Conservation (phyloP, 176 grass and related monocot genomes). For the Oryza glaberrima region DNA sequence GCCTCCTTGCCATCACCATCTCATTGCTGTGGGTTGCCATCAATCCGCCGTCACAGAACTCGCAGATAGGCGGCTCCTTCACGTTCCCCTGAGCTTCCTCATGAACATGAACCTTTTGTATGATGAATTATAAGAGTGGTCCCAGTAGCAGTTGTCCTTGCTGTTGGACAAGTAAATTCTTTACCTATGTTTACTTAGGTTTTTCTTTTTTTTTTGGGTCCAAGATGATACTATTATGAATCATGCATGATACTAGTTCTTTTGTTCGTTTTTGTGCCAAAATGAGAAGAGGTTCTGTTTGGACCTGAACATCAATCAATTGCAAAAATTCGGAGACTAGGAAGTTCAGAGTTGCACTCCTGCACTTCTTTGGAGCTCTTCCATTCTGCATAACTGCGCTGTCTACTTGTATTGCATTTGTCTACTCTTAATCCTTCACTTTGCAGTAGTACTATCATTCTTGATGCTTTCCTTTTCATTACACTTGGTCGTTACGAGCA, state of each 20-base stretch:
- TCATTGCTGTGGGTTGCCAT: conserved; percentile 94
- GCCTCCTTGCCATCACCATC: conserved; percentile 91
- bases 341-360: background rate
- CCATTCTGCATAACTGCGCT: background rate
- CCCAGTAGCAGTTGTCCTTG: background rate
- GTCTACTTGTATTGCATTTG: background rate
- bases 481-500: background rate
- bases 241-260: conserved; percentile 31
- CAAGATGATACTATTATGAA: background rate
- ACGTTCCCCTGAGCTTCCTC: conserved; percentile 75
- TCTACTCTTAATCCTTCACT: background rate
- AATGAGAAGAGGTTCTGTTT: conserved; percentile 27
- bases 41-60: conserved; percentile 68
- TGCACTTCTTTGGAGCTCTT: background rate
- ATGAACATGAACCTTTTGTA: background rate
- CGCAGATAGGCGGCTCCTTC: conserved; percentile 85
- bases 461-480: background rate
- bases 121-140: background rate
- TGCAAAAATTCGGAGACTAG: conserved; percentile 23
- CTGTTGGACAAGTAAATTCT: conserved; percentile 1
- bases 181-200: conserved; percentile 22
- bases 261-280: conserved; percentile 48
- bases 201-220: background rate
- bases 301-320: conserved; percentile 26
- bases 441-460: background rate